Base-by-base conservation (phyloP, 2,329 filamentous ascomycete species). In the Aspergillus awamori region DNA sequence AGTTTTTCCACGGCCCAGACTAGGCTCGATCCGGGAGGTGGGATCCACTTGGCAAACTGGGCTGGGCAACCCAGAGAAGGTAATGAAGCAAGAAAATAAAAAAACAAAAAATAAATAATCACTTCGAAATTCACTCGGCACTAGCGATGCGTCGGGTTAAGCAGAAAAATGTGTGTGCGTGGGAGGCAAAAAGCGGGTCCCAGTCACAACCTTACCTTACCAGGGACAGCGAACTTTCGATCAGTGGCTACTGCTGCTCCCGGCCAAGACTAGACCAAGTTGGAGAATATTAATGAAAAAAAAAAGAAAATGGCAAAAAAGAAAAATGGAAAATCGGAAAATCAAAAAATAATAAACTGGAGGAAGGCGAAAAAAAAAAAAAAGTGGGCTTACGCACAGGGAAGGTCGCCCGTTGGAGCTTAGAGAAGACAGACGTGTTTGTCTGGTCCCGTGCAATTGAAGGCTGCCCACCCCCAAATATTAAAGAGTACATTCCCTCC, bases 401-500 rank as follows among this genome's bases (percentile, higher is more conserved):
- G 68, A 69, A 70, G 66, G 65, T 70, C 65, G 68, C 65, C 68
- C 67, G 68, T 70, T 70, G 63, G 66, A 69, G 67, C 67, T 69
- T 67, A 62, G 62, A 57, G 53, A 54, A 48, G 39, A 60, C 63
- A 63, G 63, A 68, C 65, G 65, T 69, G 68, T 68, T 69, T 68
- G 65, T 67, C 59, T 67, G 64, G 63, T 69, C 66, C 65, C 64
- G 64, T 68, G 65, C 65, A 68, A 65, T 72, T 70, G 70, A 69
- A 68, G 68, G 65, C 60, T 69, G 64, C 62, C 64, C 58, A 61
- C 63, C 65, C 59, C 58, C 57, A 68, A 67, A 74, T 75, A 74
- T 75, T 74, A 75, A 74, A 71, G 69, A 69, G 68, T 66, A 69
- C 72, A 67, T 73, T 72, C 69, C 72, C 64, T 65, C 60, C 62